Conservation (phyloP, 805 yeast species). For the Starmera amethionina region DNA sequence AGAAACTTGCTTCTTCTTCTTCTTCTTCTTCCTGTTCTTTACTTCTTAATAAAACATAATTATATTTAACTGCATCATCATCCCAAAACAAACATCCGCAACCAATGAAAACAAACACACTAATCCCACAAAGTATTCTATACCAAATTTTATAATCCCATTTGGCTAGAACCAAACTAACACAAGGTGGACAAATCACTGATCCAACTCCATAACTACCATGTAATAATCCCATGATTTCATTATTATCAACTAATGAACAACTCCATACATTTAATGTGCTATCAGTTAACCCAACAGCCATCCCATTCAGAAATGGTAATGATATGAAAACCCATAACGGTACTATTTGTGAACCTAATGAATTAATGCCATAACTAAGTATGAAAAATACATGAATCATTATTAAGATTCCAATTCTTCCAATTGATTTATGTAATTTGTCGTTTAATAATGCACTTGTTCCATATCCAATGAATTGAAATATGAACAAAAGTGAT, state of each 20-base stretch:
- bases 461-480: conserved; percentile 43
- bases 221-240: conserved; percentile 52
- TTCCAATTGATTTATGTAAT: conserved; percentile 34
- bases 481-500: conserved; percentile 41
- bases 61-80: conserved; percentile 28
- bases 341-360: conserved; percentile 26
- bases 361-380: conserved; percentile 29
- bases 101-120: background rate
- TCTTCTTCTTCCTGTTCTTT: conserved; percentile 12
- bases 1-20: conserved; percentile 3
- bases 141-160: conserved; percentile 2
- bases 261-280: conserved; percentile 39
- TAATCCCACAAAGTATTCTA: background rate
- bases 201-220: conserved; percentile 70
- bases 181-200: conserved; percentile 55
- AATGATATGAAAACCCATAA: conserved; percentile 28
- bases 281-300: conserved; percentile 49
- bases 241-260: conserved; percentile 41
- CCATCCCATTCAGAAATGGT: conserved; percentile 39
- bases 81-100: conserved; percentile 36
- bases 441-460: conserved; percentile 40
- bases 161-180: conserved; percentile 30
- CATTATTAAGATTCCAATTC: conserved; percentile 31
- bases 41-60: background rate
- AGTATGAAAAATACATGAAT: conserved; percentile 26